Evolutionary conservation across 768 basidiomycete genomes (phyloP).

Genomic region (Rubroboletus pulcherrimus): DNA sequence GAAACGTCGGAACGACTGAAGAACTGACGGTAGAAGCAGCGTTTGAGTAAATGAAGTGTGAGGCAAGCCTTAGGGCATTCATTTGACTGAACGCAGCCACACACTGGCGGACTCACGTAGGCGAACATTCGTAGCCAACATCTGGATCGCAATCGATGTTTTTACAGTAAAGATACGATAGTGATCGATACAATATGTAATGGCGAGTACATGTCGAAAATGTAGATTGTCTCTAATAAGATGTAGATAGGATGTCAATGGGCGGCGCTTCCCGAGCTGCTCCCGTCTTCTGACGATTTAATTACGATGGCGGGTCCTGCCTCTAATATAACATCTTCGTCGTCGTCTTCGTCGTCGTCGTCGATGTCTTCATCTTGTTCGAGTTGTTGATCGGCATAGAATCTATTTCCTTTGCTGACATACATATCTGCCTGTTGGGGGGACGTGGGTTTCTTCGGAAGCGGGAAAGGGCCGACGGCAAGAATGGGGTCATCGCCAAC

Average conservation of each 20-base stretch:
- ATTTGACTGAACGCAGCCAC: background rate
- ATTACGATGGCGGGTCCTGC: slow-evolving; percentile 62
- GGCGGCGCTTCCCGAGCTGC: slow-evolving; percentile 22
- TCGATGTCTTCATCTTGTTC: slow-evolving; percentile 62
- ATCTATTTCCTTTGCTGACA: slow-evolving; percentile 36
- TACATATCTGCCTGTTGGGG: slow-evolving; percentile 29
- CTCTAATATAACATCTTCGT: slow-evolving; percentile 72
- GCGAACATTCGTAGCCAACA: background rate
- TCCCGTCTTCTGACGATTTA: slow-evolving; percentile 30
- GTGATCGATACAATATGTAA: slow-evolving; percentile 11
- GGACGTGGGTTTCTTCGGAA: slow-evolving; percentile 39
- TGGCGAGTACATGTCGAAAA: slow-evolving; percentile 17
- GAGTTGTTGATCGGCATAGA: slow-evolving; percentile 40
- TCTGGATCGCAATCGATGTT: background rate
- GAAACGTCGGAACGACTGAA: background rate
- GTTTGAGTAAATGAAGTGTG: background rate
- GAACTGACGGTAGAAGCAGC: slow-evolving; percentile 3
- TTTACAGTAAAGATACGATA: background rate
- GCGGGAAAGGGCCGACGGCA: slow-evolving; percentile 51
- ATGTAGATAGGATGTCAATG: slow-evolving; percentile 14
- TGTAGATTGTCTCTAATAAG: slow-evolving; percentile 4
- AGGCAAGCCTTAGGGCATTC: background rate
- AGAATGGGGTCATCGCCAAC: slow-evolving; percentile 49
- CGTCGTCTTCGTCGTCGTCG: slow-evolving; percentile 57
- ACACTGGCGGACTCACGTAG: no score